Evolutionary conservation across 768 basidiomycete species (phyloP).

Genomic region (Agaricus subrufescens): DNA sequence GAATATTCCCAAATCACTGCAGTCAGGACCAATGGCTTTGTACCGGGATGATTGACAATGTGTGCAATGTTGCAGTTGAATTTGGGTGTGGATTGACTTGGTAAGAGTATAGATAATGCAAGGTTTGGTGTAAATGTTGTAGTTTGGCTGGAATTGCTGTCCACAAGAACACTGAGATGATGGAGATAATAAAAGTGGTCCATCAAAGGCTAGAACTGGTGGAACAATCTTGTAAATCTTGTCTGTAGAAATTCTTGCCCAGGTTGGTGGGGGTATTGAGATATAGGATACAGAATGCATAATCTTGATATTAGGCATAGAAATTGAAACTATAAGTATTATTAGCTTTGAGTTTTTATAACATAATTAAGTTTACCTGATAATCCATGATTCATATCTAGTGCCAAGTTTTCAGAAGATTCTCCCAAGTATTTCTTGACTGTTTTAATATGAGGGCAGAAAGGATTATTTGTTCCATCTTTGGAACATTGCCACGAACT

Average conservation of each 20-base stretch:
- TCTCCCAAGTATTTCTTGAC: neutral
- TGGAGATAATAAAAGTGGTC: neutral
- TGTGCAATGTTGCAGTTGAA: slow-evolving; percentile 15
- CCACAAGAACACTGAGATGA: neutral
- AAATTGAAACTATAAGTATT: neutral
- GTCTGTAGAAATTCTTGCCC: neutral
- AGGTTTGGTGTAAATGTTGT: neutral
- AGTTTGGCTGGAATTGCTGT: neutral
- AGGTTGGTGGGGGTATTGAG: neutral
- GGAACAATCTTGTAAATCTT: neutral
- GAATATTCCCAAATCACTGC: slow-evolving; percentile 21
- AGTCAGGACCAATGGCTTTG: slow-evolving; percentile 26
- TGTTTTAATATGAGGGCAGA: neutral
- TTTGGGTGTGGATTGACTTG: neutral
- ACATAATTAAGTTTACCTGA: neutral
- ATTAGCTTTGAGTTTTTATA: neutral
- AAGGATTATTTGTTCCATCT: neutral
- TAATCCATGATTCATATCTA: neutral
- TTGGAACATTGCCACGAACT: neutral
- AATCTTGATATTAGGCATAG: neutral
- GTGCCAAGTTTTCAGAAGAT: neutral
- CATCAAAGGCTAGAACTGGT: neutral
- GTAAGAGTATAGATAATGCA: slow-evolving; percentile 13
- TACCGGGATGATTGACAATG: slow-evolving; percentile 5
- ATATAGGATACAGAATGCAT: neutral